A percentile compares a stretch with the other conserved stretches of the same genome.
phyloP scores from a whole-genome alignment of 2,329 filamentous ascomycete species.

The Lachnellula subtilissima region DNA sequence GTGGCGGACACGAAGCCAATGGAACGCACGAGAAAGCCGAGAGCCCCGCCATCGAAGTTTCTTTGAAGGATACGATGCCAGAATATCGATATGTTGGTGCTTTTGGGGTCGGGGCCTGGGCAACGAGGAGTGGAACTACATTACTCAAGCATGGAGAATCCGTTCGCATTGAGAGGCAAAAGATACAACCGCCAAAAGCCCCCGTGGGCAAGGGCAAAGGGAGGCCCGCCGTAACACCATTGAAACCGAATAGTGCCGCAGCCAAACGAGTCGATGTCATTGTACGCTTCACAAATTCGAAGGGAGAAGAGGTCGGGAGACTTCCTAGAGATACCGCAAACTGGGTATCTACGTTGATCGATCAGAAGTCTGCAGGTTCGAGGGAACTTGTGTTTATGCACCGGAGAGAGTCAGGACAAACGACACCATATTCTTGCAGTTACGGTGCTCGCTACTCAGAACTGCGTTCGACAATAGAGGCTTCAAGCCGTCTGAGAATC shows the following conservation, averaged over 20 bases:
- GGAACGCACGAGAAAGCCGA: conserved; percentile 33
- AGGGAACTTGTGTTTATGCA: conserved; percentile 82
- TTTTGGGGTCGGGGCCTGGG: conserved; percentile 89
- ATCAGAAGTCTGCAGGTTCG: conserved; percentile 84
- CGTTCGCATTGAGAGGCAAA: conserved; percentile 84
- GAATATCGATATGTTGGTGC: conserved; percentile 75
- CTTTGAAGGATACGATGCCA: conserved; percentile 36
- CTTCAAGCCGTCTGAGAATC: conserved; percentile 63
- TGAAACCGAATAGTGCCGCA: conserved; percentile 38
- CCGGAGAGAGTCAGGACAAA: conserved; percentile 82
- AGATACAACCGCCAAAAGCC: conserved; percentile 56
- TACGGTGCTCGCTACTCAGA: conserved; percentile 70
- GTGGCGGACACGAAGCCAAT: conserved; percentile 11
- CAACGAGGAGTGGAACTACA: conserved; percentile 73
- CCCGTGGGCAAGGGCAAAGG: conserved; percentile 42
- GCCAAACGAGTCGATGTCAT: conserved; percentile 73
- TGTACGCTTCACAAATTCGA: conserved; percentile 80
- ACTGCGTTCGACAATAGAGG: conserved; percentile 65
- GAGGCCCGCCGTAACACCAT: conserved; percentile 28
- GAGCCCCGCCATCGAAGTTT: conserved; percentile 2
- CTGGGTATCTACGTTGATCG: conserved; percentile 89
- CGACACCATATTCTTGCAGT: conserved; percentile 88
- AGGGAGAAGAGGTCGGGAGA: conserved; percentile 78
- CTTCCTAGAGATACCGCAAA: conserved; percentile 80
- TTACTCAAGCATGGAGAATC: conserved; percentile 75